Evolutionary conservation across 805 yeast genomes (phyloP), one percentile per base, ranked within the genome.

Genomic region (Saccharomycopsis fermentans): DNA sequence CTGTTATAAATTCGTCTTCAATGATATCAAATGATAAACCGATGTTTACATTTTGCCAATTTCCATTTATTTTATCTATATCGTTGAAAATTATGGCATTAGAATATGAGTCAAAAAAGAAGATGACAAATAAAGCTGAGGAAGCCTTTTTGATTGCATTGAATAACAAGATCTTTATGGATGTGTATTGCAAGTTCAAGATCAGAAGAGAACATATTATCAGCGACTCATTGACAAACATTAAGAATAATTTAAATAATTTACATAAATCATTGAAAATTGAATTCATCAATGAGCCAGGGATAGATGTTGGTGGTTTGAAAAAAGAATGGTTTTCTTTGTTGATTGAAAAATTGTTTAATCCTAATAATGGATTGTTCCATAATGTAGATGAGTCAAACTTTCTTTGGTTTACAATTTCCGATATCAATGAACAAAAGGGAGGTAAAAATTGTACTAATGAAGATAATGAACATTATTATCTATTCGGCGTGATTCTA

Each of bases 271-370:
- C 89, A 1, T 70, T 92, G 34, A 78, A 82, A 62, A 85, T 94
- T 8, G 91, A 87, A 65, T 92, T 94, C 69, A 73, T 85, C 3
- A 84, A 84, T 60, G 99, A 92, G 67, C 95, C 91, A 0, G 99
- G 98, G 0, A 80, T 92, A 24, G 99, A 92, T 73, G 97, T 90
- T 0, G 98, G 99, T 1, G 99, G 99, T 0, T 76, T 92, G 59
- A 82, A 86, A 65, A 91, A 90, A 67, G 99, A 92, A 67, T 92
- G 99, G 99, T 91, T 94, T 69, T 74, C 82, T 54, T 71, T 91
- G 43, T 73, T 94, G 43, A 83, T 87, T 1, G 80, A 80, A 59
- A 84, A 85, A 27, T 69, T 92, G 1, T 87, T 91, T 67, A 80
- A 79, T 65, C 86, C 90, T 1, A 73, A 75, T 53, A 80, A 82